Conservation (phyloP, 1,284 basidiomycete species). For the Cryptococcus jaspeensis region DNA sequence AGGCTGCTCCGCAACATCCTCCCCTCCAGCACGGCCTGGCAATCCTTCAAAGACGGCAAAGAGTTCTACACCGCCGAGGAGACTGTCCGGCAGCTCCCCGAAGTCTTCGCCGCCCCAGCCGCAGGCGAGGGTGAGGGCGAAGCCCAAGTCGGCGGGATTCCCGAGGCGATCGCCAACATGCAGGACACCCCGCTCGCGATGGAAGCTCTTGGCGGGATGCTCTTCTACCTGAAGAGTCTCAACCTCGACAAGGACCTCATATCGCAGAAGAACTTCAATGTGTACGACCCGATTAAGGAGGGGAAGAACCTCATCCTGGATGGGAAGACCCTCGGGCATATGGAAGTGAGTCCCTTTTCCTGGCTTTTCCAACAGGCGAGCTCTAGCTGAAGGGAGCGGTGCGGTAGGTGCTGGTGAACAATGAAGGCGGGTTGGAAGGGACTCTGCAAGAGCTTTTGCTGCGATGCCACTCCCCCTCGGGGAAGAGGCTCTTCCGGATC, state of each 20-base stretch:
- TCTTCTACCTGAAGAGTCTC: slow-evolving; percentile 85
- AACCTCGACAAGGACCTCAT: slow-evolving; percentile 92
- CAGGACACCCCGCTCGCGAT: slow-evolving; percentile 65
- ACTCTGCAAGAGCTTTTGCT: slow-evolving; percentile 79
- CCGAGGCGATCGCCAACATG: slow-evolving; percentile 72
- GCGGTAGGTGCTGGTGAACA: slow-evolving; percentile 75
- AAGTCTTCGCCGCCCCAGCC: slow-evolving; percentile 62
- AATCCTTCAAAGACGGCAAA: slow-evolving; percentile 68
- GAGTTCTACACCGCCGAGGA: slow-evolving; percentile 76
- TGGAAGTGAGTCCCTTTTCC: slow-evolving; percentile 62
- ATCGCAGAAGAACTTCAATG: slow-evolving; percentile 91
- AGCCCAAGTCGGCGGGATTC: slow-evolving; percentile 58
- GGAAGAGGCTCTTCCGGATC: slow-evolving; percentile 87
- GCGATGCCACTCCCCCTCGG: slow-evolving; percentile 86
- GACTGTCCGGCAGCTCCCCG: slow-evolving; percentile 68
- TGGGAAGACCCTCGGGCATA: slow-evolving; percentile 87
- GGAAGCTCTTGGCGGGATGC: slow-evolving; percentile 81
- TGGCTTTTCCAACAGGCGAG: background rate
- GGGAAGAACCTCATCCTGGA: slow-evolving; percentile 82
- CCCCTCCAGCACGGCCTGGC: slow-evolving; percentile 80
- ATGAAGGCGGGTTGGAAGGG: slow-evolving; percentile 85
- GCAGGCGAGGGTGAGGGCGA: no score
- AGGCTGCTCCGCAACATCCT: slow-evolving; percentile 77
- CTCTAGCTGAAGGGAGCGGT: slow-evolving; percentile 1
- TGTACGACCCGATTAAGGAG: slow-evolving; percentile 89